Evolutionary conservation across 140 eudicot genomes (phyloP), one percentile per base, ranked within the genome.

Genomic region (Ambrosia hybrid): DNA sequence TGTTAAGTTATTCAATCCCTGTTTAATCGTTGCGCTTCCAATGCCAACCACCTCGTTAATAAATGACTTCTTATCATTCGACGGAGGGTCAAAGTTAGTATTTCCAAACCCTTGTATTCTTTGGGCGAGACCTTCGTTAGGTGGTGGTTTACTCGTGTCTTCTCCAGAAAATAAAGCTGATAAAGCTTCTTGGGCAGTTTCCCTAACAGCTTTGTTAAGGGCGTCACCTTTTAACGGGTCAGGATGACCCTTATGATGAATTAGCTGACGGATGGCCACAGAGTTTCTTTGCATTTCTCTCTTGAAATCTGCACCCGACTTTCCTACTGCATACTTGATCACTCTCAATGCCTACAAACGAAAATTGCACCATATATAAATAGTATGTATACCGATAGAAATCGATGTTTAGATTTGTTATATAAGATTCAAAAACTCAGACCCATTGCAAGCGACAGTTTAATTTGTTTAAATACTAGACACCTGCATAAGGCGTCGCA

Each of bases 161-260:
- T 90, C 98, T 21, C 91, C 80, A 34, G 98, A 79, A 76, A 93
- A 93, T 72, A 93, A 75, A 57, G 91, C 97, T 53, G 98, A 82
- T 57, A 93, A 81, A 65, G 98, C 85, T 82, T 93, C 98, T 75
- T 93, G 98, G 3, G 97, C 97, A 1, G 93, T 93, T 68, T 84
- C 96, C 77, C 98, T 81, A 57, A 93, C 97, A 10, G 97, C 79
- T 79, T 93, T 93, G 51, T 93, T 93, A 37, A 93, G 79, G 15
- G 98, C 91, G 84, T 93, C 98, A 39, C 96, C 98, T 75, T 93
- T 93, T 45, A 93, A 61, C 70, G 98, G 96, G 75, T 93, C 98
- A 2, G 90, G 87, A 39, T 93, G 86, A 62, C 98, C 98, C 79
- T 80, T 93, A 71, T 93, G 83, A 79, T 93, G 98, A 71, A 90